Evolutionary conservation across 495 filamentous ascomycete species (phyloP).

Genomic region (Coniosporium apollinis): DNA sequence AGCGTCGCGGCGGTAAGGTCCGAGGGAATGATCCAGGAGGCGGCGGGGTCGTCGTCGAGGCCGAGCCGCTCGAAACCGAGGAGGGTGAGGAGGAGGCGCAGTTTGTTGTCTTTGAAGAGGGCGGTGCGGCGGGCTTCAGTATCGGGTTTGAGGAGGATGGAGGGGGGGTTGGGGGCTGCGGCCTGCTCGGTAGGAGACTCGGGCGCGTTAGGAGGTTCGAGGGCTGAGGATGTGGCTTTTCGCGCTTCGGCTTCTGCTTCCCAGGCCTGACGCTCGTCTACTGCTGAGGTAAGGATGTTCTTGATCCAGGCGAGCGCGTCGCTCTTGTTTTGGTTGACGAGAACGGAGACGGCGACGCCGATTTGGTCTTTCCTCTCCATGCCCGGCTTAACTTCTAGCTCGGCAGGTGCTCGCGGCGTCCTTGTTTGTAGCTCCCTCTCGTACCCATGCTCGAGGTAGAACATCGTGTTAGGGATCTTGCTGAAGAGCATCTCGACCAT

Average conservation of each 20-base stretch:
- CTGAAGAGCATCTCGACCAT: constrained; percentile 85
- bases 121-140: constrained; percentile 51
- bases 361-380: constrained; percentile 52
- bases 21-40: constrained; percentile 66
- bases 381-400: constrained; percentile 63
- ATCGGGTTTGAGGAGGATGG: constrained; percentile 43
- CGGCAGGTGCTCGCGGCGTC: constrained; percentile 46
- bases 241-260: constrained; percentile 50
- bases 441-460: constrained; percentile 79
- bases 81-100: constrained; percentile 71
- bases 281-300: constrained; percentile 45
- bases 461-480: constrained; percentile 68
- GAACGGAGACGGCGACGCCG: constrained; percentile 55
- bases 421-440: constrained; percentile 56
- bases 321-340: constrained; percentile 58
- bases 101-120: constrained; percentile 77
- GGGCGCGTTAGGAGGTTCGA: no score
- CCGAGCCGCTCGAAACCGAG: constrained; percentile 55
- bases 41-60: constrained; percentile 50
- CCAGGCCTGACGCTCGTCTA: constrained; percentile 63
- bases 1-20: constrained; percentile 43
- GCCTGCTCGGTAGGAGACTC: constrained; percentile 11
- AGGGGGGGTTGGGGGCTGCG: constrained; percentile 1
- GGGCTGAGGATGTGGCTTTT: no score
- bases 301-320: constrained; percentile 74